These are phyloP conservation scores for Microdochium nivale DNA, from an alignment of 2,329 filamentous ascomycete genomes.

Conservation along the genomic window DNA sequence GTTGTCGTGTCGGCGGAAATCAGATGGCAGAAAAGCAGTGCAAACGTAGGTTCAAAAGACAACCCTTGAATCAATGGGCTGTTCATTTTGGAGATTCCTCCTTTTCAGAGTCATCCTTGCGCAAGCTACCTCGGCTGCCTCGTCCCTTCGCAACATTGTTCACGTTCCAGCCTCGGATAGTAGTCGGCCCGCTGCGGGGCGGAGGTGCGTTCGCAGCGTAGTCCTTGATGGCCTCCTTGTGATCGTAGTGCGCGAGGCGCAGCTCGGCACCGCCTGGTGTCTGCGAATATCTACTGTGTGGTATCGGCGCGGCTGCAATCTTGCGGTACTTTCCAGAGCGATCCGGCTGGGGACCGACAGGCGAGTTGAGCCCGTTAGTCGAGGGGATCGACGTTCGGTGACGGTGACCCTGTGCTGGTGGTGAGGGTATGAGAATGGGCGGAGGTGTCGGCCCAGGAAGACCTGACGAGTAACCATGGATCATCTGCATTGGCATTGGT, in stretches of 20 bases:
- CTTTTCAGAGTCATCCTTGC: slow-evolving; percentile 16
- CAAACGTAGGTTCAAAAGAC: neutral
- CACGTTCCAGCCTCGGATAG: slow-evolving; percentile 49
- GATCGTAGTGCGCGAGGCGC: slow-evolving; percentile 49
- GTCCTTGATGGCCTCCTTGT: slow-evolving; percentile 48
- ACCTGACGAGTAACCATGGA: slow-evolving; percentile 12
- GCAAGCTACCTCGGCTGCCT: slow-evolving; percentile 14
- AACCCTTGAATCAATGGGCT: no score
- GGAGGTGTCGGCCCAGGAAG: slow-evolving; percentile 5
- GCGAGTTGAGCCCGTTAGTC: neutral
- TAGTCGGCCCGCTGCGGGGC: slow-evolving; percentile 45
- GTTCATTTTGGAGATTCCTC: slow-evolving; percentile 11
- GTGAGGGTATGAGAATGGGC: slow-evolving; percentile 13
- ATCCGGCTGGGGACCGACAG: slow-evolving; percentile 8
- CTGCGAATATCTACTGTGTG: slow-evolving; percentile 39
- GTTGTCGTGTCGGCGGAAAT: no score
- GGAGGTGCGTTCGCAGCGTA: slow-evolving; percentile 45
- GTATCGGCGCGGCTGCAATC: slow-evolving; percentile 48
- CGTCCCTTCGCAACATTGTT: slow-evolving; percentile 28
- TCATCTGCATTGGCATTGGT: slow-evolving; percentile 15
- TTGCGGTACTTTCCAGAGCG: slow-evolving; percentile 41
- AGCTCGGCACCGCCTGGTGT: slow-evolving; percentile 39
- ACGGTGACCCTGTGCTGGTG: slow-evolving; percentile 17
- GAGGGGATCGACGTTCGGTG: slow-evolving; percentile 23
- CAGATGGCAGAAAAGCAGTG: neutral